Evolutionary conservation across 2,329 filamentous ascomycete species (phyloP).

Genomic region (Rutstroemia sp.): DNA sequence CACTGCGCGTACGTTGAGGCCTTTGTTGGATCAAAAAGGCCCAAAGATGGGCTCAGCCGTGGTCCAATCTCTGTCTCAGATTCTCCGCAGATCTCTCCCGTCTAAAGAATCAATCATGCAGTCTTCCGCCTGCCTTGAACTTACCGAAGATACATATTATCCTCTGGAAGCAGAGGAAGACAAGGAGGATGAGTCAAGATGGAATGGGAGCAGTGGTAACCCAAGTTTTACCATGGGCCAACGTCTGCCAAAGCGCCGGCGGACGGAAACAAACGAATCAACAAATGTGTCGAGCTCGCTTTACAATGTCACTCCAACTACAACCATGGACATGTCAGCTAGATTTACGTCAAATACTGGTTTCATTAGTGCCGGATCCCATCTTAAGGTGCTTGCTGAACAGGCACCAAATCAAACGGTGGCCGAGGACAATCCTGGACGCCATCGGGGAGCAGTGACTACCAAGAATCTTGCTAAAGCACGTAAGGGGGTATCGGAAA

Average conservation of each 20-base stretch:
- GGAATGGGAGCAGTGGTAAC: constrained; percentile 29
- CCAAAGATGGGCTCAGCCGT: constrained; percentile 59
- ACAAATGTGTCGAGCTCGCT: constrained; percentile 12
- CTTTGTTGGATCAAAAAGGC: constrained; percentile 52
- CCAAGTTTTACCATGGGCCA: constrained; percentile 20
- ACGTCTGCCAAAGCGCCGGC: constrained; percentile 24
- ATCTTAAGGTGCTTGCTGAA: constrained; percentile 27
- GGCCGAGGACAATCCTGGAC: constrained; percentile 11
- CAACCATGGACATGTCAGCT: constrained; percentile 54
- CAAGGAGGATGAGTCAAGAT: constrained; percentile 29
- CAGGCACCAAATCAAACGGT: constrained; percentile 22
- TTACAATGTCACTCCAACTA: constrained; percentile 38
- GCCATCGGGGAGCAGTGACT: not conserved
- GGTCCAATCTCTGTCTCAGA: constrained; percentile 61
- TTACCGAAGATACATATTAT: constrained; percentile 59
- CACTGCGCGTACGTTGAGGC: constrained; percentile 43
- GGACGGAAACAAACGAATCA: constrained; percentile 13
- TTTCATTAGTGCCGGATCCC: constrained; percentile 26
- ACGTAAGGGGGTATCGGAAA: constrained; percentile 10
- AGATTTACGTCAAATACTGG: constrained; percentile 53
- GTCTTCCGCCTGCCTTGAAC: constrained; percentile 45
- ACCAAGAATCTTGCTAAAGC: constrained; percentile 9
- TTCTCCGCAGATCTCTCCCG: constrained; percentile 55
- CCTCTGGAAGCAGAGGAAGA: constrained; percentile 53
- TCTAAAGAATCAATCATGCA: constrained; percentile 40